phyloP scores from a whole-genome alignment of 148 eudicot species.

The Fallopia convolvulus region DNA sequence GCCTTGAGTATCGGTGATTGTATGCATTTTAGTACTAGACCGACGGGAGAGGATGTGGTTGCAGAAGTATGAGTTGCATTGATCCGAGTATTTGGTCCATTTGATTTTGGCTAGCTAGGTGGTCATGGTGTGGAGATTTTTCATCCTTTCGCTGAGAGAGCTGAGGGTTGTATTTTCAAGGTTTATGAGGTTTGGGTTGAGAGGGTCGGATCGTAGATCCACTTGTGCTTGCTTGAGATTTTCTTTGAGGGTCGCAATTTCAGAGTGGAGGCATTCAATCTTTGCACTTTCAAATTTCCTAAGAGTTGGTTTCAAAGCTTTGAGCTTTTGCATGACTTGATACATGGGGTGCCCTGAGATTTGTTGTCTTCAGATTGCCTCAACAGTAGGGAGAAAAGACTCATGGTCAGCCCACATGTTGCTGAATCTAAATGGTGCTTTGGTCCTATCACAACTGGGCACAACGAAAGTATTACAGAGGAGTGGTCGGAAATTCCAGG shows the following conservation, averaged over 20 bases:
- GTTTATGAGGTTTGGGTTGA: background rate
- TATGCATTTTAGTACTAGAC: background rate
- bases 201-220: background rate
- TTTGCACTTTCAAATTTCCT: too few relatives aligned
- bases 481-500: background rate
- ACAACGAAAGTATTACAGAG: background rate
- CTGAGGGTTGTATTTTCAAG: too few relatives aligned
- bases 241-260: background rate
- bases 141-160: background rate
- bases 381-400: background rate
- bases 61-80: background rate
- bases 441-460: background rate
- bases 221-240: background rate
- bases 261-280: background rate
- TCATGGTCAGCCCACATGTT: background rate
- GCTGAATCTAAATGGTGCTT: background rate
- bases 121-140: background rate
- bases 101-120: background rate
- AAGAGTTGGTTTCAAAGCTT: too few relatives aligned
- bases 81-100: background rate
- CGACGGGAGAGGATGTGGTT: too few relatives aligned
- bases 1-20: background rate
- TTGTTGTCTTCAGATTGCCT: background rate
- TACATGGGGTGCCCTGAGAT: background rate
- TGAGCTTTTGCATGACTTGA: background rate